Evolutionary conservation across 805 yeast species (phyloP), one percentile per base, ranked within the genome.

Genomic region (Candida golubevii): DNA sequence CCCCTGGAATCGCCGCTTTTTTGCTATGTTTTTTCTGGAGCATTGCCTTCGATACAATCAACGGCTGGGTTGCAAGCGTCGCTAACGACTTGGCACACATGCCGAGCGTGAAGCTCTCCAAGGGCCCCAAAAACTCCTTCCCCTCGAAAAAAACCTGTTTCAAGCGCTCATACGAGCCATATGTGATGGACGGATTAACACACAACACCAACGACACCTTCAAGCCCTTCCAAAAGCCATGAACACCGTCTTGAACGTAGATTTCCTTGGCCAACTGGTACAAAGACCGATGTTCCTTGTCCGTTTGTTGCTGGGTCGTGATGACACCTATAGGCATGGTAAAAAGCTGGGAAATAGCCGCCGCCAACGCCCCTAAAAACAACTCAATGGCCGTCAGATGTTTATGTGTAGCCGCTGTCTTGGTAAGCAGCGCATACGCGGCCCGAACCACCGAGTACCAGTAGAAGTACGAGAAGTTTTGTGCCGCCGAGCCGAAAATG

Each of bases 121-220:
- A 65, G 2, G 89, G 84, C 8, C 76, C 69, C 49, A 86, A 70
- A 47, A 63, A 66, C 48, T 64, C 58, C 55, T 67, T 65, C 48
- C 56, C 51, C 36, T 67, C 66, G 64, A 65, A 79, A 34, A 84
- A 57, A 3, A 77, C 53, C 36, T 69, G 70, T 58, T 77, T 81
- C 53, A 87, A 71, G 52, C 87, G 75, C 60, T 85, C 89, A 61
- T 78, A 84, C 4, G 88, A 73, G 7, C 95, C 91, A 59, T 87
- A 88, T 2, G 96, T 88, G 59, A 88, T 88, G 33, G 93, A 82
- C 3, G 96, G 96, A 65, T 88, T 88, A 39, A 83, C 69, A 14
- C 91, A 87, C 40, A 88, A 74, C 9, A 87, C 84, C 56, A 87
- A 63, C 7, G 88, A 80, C 7, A 88, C 95, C 61, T 87, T 83